Base-by-base conservation (phyloP, 495 filamentous ascomycete genomes). In the Penicillium bialowiezense region DNA sequence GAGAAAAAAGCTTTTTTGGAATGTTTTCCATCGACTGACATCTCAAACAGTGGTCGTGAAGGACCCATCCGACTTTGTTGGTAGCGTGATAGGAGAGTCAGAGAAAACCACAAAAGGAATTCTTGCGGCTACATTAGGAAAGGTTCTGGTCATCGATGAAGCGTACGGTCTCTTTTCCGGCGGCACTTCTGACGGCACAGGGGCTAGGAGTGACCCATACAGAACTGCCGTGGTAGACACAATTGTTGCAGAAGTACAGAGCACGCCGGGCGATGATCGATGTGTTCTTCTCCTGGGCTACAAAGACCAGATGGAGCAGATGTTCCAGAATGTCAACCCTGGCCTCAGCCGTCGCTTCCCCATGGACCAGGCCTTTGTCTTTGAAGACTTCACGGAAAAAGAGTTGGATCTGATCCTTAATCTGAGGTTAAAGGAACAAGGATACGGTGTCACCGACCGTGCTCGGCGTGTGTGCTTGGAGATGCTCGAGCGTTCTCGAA, bases 211-310 rank as follows among this genome's bases (percentile, higher is more conserved):
- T 48, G 84, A 90, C 54, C 56, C 63, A 0, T 90, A 73, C 70
- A 84, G 79, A 54, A 82, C 75, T 1, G 84, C 82, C 7, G 81
- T 89, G 7, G 68, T 88, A 5, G 85, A 90, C 4, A 92, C 89
- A 0, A 84, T 93, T n/a, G 89, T 92, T 2, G 86, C 88, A 0
- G 86, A 93, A 48, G 81, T 95, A 0, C 89, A 92, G 44, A 87
- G 81, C 53, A 77, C 79, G 0, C 85, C 88, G 0, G 85, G 86
- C 0, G 88, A 91, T 28, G 88, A 93, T 62, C 77, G 85, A 14
- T 92, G 88, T 45, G 84, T 93, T 0, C 67, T 95, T 0, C 70
- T 92, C 0, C 71, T 92, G 2, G 89, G 89, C 0, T 92, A 95
- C 63, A 77, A 87, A 52, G 81, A 86, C n/a, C 70, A 86, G 56